Percentiles rank a stretch among this genome's conserved stretches.
Evolutionary conservation across 2,329 filamentous ascomycete species (phyloP).

Genomic region (Apiospora saccharicola): DNA sequence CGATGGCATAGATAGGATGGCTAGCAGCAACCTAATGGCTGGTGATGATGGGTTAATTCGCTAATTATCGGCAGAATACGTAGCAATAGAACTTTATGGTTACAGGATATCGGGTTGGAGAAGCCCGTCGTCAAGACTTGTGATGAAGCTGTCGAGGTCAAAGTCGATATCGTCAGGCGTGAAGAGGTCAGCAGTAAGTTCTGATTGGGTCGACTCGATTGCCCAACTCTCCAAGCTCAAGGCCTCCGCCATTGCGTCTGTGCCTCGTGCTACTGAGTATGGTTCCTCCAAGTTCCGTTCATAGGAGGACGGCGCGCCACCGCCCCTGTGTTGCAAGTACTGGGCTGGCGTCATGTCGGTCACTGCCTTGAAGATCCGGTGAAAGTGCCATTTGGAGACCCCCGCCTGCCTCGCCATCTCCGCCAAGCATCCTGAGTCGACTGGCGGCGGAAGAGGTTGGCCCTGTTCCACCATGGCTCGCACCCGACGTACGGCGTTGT

Average conservation of each 20-base stretch:
- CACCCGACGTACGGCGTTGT: background rate
- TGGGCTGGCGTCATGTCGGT: slow-evolving; percentile 9
- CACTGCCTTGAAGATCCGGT: slow-evolving; percentile 23
- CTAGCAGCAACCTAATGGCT: too few relatives aligned
- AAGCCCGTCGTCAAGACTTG: background rate
- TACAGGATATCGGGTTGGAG: too few relatives aligned
- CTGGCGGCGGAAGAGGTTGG: background rate
- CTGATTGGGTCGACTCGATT: background rate
- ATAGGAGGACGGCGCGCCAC: background rate
- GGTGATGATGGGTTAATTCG: too few relatives aligned
- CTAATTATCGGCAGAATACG: too few relatives aligned
- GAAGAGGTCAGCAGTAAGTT: background rate
- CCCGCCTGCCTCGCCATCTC: slow-evolving; percentile 14
- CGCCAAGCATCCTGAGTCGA: background rate
- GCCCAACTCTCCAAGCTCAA: too few relatives aligned
- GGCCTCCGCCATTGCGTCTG: too few relatives aligned
- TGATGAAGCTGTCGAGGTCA: background rate
- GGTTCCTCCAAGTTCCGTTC: background rate
- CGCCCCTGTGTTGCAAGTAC: background rate
- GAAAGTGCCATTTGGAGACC: slow-evolving; percentile 27
- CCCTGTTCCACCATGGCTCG: slow-evolving; percentile 7
- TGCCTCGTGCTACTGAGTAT: background rate
- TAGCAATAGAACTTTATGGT: too few relatives aligned
- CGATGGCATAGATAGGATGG: too few relatives aligned
- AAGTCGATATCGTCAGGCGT: background rate